Base-by-base conservation (phyloP, 2,329 filamentous ascomycete species). In the Lasiodiplodia sp. region DNA sequence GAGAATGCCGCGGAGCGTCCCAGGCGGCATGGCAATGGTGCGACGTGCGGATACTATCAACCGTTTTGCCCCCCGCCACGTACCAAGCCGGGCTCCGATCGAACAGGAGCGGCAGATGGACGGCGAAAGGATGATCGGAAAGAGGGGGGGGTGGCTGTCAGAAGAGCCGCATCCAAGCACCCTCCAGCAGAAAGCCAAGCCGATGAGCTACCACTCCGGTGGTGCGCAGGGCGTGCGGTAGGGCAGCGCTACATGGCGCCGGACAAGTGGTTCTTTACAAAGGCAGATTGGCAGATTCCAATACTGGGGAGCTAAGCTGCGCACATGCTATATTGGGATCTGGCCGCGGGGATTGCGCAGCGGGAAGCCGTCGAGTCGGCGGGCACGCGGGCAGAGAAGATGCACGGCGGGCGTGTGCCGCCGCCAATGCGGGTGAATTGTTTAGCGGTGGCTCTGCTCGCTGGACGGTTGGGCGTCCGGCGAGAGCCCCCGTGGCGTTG, bases 111-210 rank as follows among this genome's bases (percentile, higher is more conserved):
- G 38, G 47, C 44, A 38, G 12, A 52, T 16, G 18, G 44, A 37
- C 37, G 44, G 31, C 14, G 14, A 25, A 60, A 60, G 10, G 14
- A 8, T 21, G n/a, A 47, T 38, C 40, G 25, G 10, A 38, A 57
- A 37, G 47, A 52, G 40, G 18, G 23, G 23, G 28, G 40, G 14
- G 38, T 21, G 18, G 56, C 12, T 14, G n/a, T 4, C 21, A n/a
- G 2, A 37, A 49, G 60, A 64, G 60, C 60, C 60, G 60, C 60
- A 52, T 38, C 60, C 14, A 51, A 52, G 60, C 60, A 52, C 31
- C 60, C 28, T 31, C 60, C 47, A 64, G 60, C 60, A 38, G 31
- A 64, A 64, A 64, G 60, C 60, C 60, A 64, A 64, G 60, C n/a
- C 60, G 44, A 64, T 64, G 60, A 64, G 60, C 31, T 64, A 64